Evolutionary conservation across 1,284 basidiomycete genomes (phyloP).

Genomic region (Abortiporus biennis): DNA sequence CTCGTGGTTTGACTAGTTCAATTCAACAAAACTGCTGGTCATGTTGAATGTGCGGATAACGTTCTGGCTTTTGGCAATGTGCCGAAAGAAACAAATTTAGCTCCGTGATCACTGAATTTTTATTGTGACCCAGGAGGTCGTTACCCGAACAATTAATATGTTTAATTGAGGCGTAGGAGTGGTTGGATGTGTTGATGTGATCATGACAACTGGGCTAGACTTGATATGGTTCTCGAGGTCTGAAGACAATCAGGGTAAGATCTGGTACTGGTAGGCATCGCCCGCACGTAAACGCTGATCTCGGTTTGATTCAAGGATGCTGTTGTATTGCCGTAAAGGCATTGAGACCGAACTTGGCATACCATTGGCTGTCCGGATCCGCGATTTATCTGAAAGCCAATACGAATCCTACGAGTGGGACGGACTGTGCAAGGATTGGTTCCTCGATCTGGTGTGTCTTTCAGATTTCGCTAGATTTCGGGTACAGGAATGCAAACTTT

Average conservation of each 20-base stretch:
- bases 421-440: too few relatives aligned
- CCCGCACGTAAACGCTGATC: constrained; percentile 1
- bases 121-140: not conserved
- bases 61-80: constrained; percentile 1
- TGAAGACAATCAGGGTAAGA: constrained; percentile 5
- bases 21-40: too few relatives aligned
- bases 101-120: not conserved
- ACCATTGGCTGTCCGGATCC: constrained; percentile 6
- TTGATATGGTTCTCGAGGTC: constrained; percentile 1
- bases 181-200: not conserved
- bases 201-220: not conserved
- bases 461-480: not conserved
- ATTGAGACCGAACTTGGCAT: constrained; percentile 5
- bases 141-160: not conserved
- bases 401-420: not conserved
- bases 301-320: constrained; percentile 1
- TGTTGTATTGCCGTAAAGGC: constrained; percentile 7
- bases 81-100: not conserved
- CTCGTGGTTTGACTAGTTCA: constrained; percentile 9
- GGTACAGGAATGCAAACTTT: not conserved
- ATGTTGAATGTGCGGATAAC: too few relatives aligned
- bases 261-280: not conserved
- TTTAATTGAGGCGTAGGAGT: too few relatives aligned
- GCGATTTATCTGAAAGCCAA: not conserved
- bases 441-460: not conserved